Percentiles rank a stretch among this genome's conserved stretches.
These are phyloP conservation scores for Alloteropsis semialata DNA, from an alignment of 176 grass and related monocot genomes.

Conservation along the genomic window DNA sequence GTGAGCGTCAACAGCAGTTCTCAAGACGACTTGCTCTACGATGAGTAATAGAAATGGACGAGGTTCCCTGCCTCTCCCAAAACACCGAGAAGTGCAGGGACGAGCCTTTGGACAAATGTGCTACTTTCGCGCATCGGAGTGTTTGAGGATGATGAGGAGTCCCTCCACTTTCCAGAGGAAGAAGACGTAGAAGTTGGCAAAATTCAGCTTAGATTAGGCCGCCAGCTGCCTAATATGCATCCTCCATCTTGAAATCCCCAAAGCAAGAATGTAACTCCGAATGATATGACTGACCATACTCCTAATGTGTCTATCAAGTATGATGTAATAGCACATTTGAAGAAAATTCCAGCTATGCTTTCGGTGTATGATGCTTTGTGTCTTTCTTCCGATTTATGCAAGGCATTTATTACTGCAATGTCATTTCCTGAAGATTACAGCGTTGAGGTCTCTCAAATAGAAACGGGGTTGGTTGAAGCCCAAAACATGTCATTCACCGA, in stretches of 20 bases:
- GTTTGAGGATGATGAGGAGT: neutral
- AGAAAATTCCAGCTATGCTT: too few relatives aligned
- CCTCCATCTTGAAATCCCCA: neutral
- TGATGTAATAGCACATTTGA: too few relatives aligned
- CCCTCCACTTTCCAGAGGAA: neutral
- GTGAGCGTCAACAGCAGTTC: too few relatives aligned
- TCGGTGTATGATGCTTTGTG: too few relatives aligned
- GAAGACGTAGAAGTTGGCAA: neutral
- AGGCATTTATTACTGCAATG: neutral
- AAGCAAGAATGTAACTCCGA: neutral
- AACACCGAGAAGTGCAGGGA: neutral
- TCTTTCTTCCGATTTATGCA: too few relatives aligned
- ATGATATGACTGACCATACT: neutral
- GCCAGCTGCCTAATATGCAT: neutral
- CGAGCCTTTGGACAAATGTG: neutral
- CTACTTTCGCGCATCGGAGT: neutral
- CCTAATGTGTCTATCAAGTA: neutral
- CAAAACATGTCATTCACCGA: neutral
- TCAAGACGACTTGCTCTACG: too few relatives aligned
- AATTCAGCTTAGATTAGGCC: neutral
- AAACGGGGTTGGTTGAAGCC: neutral
- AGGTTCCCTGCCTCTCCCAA: too few relatives aligned
- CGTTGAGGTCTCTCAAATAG: neutral
- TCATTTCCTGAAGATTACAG: neutral
- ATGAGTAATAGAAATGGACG: too few relatives aligned